phyloP scores from a whole-genome alignment of 2,329 filamentous ascomycete genomes.

The Clarireedia monteithiana region DNA sequence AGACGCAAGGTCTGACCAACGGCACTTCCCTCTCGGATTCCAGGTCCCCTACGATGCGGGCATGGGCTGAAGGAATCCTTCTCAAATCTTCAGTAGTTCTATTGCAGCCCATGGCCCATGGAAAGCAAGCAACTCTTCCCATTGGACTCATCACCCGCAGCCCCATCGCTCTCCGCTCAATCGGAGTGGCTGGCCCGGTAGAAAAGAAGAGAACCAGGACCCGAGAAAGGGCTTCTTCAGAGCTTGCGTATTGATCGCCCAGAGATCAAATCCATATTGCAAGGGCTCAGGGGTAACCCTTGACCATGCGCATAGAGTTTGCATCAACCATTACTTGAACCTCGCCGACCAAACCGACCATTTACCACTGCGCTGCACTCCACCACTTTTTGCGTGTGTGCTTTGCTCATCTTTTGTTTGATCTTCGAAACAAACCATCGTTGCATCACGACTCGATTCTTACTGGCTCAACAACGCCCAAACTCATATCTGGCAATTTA shows the following conservation, averaged over 20 bases:
- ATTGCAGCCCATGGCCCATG: no score
- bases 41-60: no score
- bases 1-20: no score
- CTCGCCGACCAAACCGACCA: not conserved
- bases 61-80: no score
- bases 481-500: no score
- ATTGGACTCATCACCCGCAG: no score
- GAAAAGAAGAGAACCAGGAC: not conserved
- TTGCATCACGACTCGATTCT: not conserved
- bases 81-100: no score
- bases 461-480: no score
- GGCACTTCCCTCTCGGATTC: no score
- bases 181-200: no score
- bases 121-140: no score
- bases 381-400: not conserved
- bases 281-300: constrained; percentile 4
- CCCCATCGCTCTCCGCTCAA: no score
- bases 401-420: not conserved
- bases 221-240: not conserved
- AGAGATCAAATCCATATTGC: not conserved
- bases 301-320: not conserved
- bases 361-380: not conserved
- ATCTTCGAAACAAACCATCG: not conserved
- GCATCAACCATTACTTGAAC: not conserved
- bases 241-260: not conserved